Evolutionary conservation across 257 asterid species (phyloP), one percentile per base, ranked within the genome.

Genomic region (Scutellaria galericulata): DNA sequence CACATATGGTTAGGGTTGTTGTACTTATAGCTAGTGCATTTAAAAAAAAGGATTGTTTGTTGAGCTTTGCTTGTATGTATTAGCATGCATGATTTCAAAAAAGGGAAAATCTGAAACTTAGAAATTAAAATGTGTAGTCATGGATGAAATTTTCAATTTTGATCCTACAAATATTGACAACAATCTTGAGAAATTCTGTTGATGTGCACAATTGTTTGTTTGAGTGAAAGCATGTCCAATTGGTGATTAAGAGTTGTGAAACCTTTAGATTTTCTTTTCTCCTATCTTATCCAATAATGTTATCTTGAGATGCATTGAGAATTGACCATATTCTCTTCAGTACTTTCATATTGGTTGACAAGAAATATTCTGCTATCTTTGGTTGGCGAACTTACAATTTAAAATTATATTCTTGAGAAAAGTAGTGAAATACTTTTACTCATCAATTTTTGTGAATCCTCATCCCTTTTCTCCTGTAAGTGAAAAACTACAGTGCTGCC

Each of bases 51-150:
- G 6, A 39, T 40, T 12, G 3, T 35, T 22, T 55, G 31, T 44
- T 41, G 54, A 52, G 62, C 24, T 68, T 13, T 68, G 51, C 63
- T 6, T 22, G 70, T 64, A 47, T 31, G 7, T 69, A 22, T 13
- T 9, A 42, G 6, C 44, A 14, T 41, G 4, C 24, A 9, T 12
- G 7, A 55, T 42, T 53, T 70, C 64, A 7, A 50, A 39, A 24
- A 51, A 44, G 24, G 40, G 10, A 6, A 18, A 64, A 10, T 62
- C 42, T 20, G 11, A 8, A 10, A 44, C 27, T 39, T 35, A 2
- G 41, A 20, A 64, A 63, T 41, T 14, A 15, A 4, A 63, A 9
- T 10, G 40, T 15, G 54, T 10, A 12, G 10, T 20, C 4, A 8
- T 57, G 42, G 63, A 10, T 57, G 31, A 22, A 24, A 24, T 9